A percentile compares a stretch with the other conserved stretches of the same genome.
These are phyloP conservation scores for Nyssa sinensis DNA, from an alignment of 148 eudicot species.

Conservation along the genomic window DNA sequence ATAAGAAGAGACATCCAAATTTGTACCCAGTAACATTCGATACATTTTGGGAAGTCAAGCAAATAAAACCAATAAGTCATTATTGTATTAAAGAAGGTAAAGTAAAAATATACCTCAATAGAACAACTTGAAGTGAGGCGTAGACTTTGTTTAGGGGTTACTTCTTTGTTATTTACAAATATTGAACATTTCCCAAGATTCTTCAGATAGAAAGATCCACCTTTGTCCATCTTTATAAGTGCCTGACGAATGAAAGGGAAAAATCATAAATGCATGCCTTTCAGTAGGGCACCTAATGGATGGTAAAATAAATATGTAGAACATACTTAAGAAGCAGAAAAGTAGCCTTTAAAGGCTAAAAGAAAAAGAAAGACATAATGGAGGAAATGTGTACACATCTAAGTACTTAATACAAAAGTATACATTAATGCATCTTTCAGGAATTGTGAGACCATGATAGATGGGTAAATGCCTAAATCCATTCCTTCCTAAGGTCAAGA, in stretches of 20 bases:
- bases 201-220: constrained; percentile 50
- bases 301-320: no score
- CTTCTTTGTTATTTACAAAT: constrained; percentile 45
- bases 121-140: constrained; percentile 49
- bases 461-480: no score
- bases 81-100: background rate
- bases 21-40: background rate
- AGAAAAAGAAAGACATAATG: no score
- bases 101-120: constrained; percentile 43
- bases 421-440: no score
- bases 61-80: background rate
- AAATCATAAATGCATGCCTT: background rate
- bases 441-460: no score
- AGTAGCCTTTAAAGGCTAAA: background rate
- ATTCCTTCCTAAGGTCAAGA: no score
- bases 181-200: constrained; percentile 51
- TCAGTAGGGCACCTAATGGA: background rate
- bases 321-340: no score
- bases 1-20: background rate
- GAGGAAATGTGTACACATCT: background rate
- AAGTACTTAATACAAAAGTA: no score
- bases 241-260: constrained; percentile 37
- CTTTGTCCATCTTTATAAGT: constrained; percentile 45
- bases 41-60: background rate
- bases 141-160: constrained; percentile 29